Percentiles rank a stretch among this genome's conserved stretches.
Evolutionary conservation across 73 alveolate genomes (phyloP).

Genomic region (Uronychia setigera): DNA sequence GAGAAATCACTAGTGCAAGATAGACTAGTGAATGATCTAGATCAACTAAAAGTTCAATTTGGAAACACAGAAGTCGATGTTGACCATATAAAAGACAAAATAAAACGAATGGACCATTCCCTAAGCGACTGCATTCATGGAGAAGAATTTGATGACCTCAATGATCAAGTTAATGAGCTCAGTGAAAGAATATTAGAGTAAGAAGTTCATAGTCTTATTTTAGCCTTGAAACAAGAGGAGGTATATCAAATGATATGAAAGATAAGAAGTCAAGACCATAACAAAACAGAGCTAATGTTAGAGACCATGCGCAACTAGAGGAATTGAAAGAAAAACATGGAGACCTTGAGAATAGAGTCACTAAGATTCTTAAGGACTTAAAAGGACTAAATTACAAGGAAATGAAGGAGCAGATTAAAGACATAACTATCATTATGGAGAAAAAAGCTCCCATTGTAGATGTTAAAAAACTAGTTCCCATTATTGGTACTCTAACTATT

Average conservation of each 20-base stretch:
- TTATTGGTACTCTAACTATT: not conserved
- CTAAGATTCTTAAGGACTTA: conserved; percentile 10
- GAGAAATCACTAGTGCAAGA: not conserved
- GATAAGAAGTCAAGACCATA: not conserved
- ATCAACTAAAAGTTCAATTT: not conserved
- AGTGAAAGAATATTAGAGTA: not conserved
- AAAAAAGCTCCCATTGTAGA: not conserved
- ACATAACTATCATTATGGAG: not conserved
- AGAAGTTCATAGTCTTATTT: not conserved
- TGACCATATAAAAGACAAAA: not conserved
- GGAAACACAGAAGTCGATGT: not conserved
- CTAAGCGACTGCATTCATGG: not conserved
- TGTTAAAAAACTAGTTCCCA: not conserved
- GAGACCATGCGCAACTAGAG: conserved; percentile 4
- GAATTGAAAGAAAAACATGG: conserved; percentile 13
- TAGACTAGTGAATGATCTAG: not conserved
- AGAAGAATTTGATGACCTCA: not conserved
- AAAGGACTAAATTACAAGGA: conserved; percentile 14
- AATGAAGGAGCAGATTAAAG: not conserved
- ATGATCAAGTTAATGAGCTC: not conserved
- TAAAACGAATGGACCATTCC: not conserved
- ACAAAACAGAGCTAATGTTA: not conserved
- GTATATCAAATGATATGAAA: not conserved
- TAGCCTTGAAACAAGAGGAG: not conserved
- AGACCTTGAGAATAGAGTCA: conserved; percentile 20